Percentiles rank a stretch among this genome's conserved stretches.
Evolutionary conservation across 1,284 basidiomycete genomes (phyloP).

Genomic region (Uromyces viciae-fabae): DNA sequence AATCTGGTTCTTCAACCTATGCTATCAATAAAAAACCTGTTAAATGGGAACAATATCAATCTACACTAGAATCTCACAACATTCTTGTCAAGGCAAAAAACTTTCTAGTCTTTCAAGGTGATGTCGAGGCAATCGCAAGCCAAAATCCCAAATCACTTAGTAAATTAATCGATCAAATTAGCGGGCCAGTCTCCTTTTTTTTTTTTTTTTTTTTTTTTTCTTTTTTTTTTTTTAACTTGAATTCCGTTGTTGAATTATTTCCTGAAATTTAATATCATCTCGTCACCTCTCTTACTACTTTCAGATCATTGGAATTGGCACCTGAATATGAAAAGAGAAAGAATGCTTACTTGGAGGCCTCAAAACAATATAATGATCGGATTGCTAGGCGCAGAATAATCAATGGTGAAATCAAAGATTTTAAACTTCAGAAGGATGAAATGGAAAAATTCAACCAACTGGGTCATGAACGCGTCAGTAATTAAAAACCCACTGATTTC

Average conservation of each 20-base stretch:
- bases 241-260: neutral
- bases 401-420: conserved; percentile 90
- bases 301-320: conserved; percentile 68
- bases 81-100: conserved; percentile 99
- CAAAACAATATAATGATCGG: conserved; percentile 87
- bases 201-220: neutral
- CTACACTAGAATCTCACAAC: conserved; percentile 78
- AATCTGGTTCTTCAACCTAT: conserved; percentile 80
- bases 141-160: conserved; percentile 88
- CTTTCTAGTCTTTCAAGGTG: conserved; percentile 99
- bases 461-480: conserved; percentile 66
- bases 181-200: conserved; percentile 60
- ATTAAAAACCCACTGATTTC: neutral
- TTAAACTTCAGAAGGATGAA: conserved; percentile 93
- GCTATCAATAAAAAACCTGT: conserved; percentile 73
- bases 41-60: conserved; percentile 78
- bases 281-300: neutral
- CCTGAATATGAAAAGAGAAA: conserved; percentile 85
- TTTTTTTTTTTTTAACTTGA: neutral
- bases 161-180: conserved; percentile 89
- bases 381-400: conserved; percentile 90
- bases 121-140: conserved; percentile 94
- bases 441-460: conserved; percentile 81
- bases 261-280: neutral
- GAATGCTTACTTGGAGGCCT: conserved; percentile 78